Percentiles rank a stretch among this genome's conserved stretches.
Evolutionary conservation across 495 filamentous ascomycete genomes (phyloP).

Genomic region (Penicillium roqueforti): DNA sequence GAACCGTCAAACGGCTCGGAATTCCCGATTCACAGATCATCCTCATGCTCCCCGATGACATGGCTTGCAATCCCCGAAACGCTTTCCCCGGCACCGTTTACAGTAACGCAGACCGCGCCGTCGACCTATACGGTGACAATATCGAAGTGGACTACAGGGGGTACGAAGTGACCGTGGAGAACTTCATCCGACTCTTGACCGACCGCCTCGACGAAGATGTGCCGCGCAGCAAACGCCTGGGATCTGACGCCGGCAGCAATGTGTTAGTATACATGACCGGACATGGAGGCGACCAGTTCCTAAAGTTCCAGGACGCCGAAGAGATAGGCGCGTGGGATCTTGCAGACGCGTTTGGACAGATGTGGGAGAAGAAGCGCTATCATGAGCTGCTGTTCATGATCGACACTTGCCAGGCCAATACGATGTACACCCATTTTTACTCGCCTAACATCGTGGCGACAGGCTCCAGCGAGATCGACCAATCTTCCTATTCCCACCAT

Average conservation of each 20-base stretch:
- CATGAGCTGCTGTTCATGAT: constrained; percentile 99
- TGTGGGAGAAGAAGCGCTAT: constrained; percentile 98
- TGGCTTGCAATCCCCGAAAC: constrained; percentile 98
- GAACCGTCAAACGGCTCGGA: constrained; percentile 95
- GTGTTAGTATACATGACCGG: constrained; percentile 99
- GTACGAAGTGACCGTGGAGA: constrained; percentile 98
- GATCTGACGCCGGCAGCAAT: constrained; percentile 92
- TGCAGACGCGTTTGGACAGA: constrained; percentile 97
- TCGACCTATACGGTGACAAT: constrained; percentile 96
- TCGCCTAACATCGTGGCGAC: constrained; percentile 96
- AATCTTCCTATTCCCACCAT: constrained; percentile 94
- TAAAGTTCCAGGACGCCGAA: constrained; percentile 98
- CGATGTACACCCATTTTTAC: constrained; percentile 97
- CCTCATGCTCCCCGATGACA: constrained; percentile 98
- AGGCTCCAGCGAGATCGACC: constrained; percentile 86
- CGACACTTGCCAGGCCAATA: constrained; percentile 98
- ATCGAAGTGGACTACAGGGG: constrained; percentile 98
- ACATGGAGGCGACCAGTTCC: constrained; percentile 95
- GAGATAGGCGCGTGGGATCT: constrained; percentile 96
- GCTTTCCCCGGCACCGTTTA: constrained; percentile 97
- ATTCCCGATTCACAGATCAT: constrained; percentile 99
- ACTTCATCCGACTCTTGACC: constrained; percentile 93
- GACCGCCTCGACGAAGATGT: constrained; percentile 91
- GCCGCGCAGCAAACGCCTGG: constrained; percentile 83
- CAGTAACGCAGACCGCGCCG: constrained; percentile 92